Evolutionary conservation across 2,329 filamentous ascomycete species (phyloP).

Genomic region (Trichoderma oligosporum): DNA sequence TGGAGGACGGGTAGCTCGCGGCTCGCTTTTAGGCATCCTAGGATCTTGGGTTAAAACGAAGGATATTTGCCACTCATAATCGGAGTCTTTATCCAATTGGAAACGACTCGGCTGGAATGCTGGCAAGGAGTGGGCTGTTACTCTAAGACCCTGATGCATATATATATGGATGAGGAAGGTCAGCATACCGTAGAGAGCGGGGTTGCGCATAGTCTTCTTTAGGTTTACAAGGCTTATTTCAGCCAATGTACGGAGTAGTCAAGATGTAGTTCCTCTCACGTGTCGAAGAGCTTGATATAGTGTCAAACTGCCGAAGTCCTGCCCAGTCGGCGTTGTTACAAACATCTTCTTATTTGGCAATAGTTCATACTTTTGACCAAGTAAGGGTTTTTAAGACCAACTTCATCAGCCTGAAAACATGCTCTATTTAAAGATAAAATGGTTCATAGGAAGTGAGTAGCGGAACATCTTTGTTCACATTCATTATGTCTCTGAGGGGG

Average conservation of each 20-base stretch:
- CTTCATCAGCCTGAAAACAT: no score
- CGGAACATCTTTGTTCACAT: no score
- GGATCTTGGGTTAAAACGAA: no score
- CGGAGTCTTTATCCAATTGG: no score
- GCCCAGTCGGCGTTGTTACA: background rate
- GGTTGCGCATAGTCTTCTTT: background rate
- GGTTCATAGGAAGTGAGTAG: background rate
- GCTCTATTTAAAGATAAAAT: background rate
- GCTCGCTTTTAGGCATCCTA: no score
- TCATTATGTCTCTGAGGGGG: no score
- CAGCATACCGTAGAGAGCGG: background rate
- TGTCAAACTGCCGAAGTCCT: background rate
- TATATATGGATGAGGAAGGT: conserved; percentile 4
- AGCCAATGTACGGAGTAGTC: background rate
- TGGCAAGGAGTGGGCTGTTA: background rate
- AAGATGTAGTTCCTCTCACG: background rate
- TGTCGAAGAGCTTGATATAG: background rate
- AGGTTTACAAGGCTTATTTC: background rate
- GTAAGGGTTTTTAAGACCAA: no score
- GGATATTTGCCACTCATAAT: no score
- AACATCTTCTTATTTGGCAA: background rate
- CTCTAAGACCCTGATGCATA: background rate
- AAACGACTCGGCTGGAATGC: background rate
- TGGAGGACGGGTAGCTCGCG: no score
- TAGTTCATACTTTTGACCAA: background rate